Percentiles rank a stretch among this genome's conserved stretches.
phyloP scores from a whole-genome alignment of 495 filamentous ascomycete species.

The Annulohypoxylon bovei region DNA sequence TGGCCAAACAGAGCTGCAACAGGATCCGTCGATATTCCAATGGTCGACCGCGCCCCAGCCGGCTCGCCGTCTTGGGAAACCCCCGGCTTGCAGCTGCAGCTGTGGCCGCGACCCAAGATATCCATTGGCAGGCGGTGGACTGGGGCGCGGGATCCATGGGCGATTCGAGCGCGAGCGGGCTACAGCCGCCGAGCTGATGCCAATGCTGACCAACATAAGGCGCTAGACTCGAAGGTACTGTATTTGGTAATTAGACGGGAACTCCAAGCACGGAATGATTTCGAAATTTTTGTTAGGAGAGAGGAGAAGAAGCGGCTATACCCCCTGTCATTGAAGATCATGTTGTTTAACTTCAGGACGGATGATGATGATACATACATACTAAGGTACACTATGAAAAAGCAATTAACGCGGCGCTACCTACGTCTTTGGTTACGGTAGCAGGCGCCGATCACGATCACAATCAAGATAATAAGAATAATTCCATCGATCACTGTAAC shows the following conservation, averaged over 20 bases:
- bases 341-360: conserved; percentile 22
- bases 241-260: conserved; percentile 17
- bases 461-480: conserved; percentile 41
- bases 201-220: conserved; percentile 6
- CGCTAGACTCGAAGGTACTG: conserved; percentile 10
- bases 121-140: conserved; percentile 41
- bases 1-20: conserved; percentile 55
- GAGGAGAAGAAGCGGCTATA: conserved; percentile 4
- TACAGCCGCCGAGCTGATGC: conserved; percentile 31
- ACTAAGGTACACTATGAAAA: neutral
- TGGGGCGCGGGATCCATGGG: conserved; percentile 35
- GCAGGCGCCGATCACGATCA: conserved; percentile 38
- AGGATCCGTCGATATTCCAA: conserved; percentile 47
- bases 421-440: conserved; percentile 28
- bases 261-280: neutral
- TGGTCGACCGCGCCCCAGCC: conserved; percentile 45
- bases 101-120: conserved; percentile 41
- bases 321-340: conserved; percentile 20
- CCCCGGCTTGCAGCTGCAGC: conserved; percentile 44
- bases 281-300: neutral
- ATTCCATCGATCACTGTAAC: conserved; percentile 43
- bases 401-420: conserved; percentile 15
- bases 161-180: conserved; percentile 11
- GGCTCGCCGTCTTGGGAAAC: conserved; percentile 44
- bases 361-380: conserved; percentile 14